phyloP scores from a whole-genome alignment of 176 grass and related monocot genomes.

The Juncus effusus region DNA sequence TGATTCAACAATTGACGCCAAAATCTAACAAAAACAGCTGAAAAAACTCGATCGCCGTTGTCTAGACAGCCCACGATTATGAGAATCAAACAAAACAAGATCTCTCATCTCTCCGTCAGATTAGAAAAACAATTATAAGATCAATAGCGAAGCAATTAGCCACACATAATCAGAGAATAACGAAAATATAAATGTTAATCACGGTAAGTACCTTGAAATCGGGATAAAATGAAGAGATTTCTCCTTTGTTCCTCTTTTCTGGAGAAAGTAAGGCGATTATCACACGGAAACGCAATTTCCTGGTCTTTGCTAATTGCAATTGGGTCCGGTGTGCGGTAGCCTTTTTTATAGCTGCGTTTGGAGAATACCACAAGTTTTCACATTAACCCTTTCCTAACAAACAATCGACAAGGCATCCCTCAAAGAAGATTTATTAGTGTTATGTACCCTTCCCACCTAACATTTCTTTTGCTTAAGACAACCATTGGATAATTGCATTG shows the following conservation, averaged over 20 bases:
- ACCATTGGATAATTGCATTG: no score
- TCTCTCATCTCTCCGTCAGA: not conserved
- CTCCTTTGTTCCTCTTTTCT: slow-evolving; percentile 13
- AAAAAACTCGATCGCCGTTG: slow-evolving; percentile 8
- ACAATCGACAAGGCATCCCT: no score
- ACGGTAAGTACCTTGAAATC: slow-evolving; percentile 10
- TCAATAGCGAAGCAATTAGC: slow-evolving; percentile 14
- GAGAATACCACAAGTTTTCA: no score
- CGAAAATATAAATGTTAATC: not conserved
- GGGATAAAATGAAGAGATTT: not conserved
- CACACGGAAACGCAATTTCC: slow-evolving; percentile 15
- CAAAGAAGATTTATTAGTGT: no score
- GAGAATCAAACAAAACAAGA: slow-evolving; percentile 10
- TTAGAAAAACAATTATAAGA: not conserved
- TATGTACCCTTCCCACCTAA: no score
- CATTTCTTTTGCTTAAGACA: no score
- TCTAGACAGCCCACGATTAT: not conserved
- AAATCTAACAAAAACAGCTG: slow-evolving; percentile 15
- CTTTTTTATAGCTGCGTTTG: no score
- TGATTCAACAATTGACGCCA: slow-evolving; percentile 5
- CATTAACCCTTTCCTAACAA: no score
- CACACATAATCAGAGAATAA: not conserved
- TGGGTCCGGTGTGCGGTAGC: no score
- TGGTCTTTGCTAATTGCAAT: not conserved
- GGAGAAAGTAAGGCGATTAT: not conserved